Conservation (phyloP, 768 basidiomycete species). For the Phanerodontia chrysosporium region DNA sequence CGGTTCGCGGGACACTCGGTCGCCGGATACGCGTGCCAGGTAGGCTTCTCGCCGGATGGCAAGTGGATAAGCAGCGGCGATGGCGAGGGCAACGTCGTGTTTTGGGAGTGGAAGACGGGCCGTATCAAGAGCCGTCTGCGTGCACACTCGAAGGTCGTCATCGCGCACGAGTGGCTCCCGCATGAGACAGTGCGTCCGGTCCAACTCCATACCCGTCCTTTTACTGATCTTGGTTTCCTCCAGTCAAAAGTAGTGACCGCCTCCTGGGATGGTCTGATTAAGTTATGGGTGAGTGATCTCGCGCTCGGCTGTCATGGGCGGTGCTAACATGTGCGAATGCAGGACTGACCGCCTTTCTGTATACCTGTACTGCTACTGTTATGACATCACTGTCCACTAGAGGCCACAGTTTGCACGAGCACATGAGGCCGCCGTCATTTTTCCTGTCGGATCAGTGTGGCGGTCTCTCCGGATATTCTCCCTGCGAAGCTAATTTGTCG, state of each 20-base stretch:
- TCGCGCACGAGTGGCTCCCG: slow-evolving; percentile 96
- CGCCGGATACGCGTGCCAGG: slow-evolving; percentile 95
- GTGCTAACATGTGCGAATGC: slow-evolving; percentile 13
- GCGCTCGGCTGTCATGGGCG: slow-evolving; percentile 19
- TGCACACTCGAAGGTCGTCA: slow-evolving; percentile 94
- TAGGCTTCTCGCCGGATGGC: slow-evolving; percentile 97
- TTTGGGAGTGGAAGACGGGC: slow-evolving; percentile 99
- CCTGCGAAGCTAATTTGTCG: no score
- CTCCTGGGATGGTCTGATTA: slow-evolving; percentile 97
- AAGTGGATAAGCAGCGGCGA: slow-evolving; percentile 98
- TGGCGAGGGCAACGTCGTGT: slow-evolving; percentile 90
- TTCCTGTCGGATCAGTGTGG: background rate
- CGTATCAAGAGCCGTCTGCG: slow-evolving; percentile 87
- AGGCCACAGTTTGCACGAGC: no score
- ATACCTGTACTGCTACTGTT: slow-evolving; percentile 7
- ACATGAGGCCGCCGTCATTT: no score
- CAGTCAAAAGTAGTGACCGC: slow-evolving; percentile 97
- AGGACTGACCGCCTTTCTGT: slow-evolving; percentile 26
- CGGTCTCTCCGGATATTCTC: background rate
- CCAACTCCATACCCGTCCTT: no score
- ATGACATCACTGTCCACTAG: slow-evolving; percentile 14
- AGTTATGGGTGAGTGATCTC: slow-evolving; percentile 77
- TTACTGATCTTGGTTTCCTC: slow-evolving; percentile 7
- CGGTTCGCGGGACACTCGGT: slow-evolving; percentile 96
- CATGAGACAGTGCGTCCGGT: slow-evolving; percentile 94